Evolutionary conservation across 1,284 basidiomycete species (phyloP), one percentile per base, ranked within the genome.

Genomic region (Ustilago nuda): DNA sequence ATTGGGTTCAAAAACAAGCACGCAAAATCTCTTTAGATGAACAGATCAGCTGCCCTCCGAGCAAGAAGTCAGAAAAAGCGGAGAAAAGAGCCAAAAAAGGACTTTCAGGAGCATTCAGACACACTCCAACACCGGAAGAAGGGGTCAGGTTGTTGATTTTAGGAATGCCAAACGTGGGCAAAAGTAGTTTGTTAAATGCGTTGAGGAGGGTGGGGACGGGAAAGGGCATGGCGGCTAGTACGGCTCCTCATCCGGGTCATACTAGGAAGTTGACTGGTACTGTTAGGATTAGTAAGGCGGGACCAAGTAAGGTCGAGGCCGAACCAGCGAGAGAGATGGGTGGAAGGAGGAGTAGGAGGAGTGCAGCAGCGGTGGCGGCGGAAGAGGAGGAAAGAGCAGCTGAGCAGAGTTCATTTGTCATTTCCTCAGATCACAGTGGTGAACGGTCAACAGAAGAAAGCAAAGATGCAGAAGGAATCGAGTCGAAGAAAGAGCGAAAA

Each of bases 91-190:
- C 64, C 3, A 78, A 72, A 64, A 56, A 80, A 71, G 78, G 82
- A 61, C 68, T 86, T 2, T 69, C 77, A 0, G 81, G 86, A 4
- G 85, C 86, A 12, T 84, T 85, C 36, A 57, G 76, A 9, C 76
- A 81, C 59, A 83, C 78, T 2, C 73, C 81, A 1, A 85, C 83
- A 33, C 83, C 84, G 11, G 83, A 84, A 30, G 77, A 74, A n/a
- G 84, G 83, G 13, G 78, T 84, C 33, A 66, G 84, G 23, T 50
- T 85, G 45, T 66, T 85, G 51, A 79, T 85, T 7, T 54, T 85
- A 13, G 96, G 96, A 30, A 99, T 99, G 96, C 96, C 96, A 5
- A 99, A 99, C 85, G 95, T 98, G 48, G 97, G 97, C 55, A 99
- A 99, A 87, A 97, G 94, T 33, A 95, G 94, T 4, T 87, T 99